Percentiles rank a stretch among this genome's conserved stretches.
These are phyloP conservation scores for Dryas drummondii DNA, from an alignment of 306 rosid genomes.

Conservation along the genomic window DNA sequence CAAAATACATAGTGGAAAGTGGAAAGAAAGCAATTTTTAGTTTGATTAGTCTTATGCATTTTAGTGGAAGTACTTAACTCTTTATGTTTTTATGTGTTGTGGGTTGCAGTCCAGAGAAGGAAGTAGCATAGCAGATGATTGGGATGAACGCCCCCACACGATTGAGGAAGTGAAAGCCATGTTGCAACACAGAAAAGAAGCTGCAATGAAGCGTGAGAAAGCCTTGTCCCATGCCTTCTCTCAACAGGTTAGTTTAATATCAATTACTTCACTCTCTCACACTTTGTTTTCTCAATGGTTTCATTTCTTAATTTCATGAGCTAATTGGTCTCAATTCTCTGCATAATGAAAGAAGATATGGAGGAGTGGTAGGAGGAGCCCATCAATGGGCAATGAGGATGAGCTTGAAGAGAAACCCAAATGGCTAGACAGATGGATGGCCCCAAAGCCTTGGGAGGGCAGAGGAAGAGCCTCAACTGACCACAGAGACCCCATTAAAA, in stretches of 20 bases:
- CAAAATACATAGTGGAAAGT: neutral
- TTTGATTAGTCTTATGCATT: conserved; percentile 10
- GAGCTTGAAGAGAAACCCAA: conserved; percentile 78
- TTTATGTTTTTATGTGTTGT: neutral
- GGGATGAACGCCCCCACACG: conserved; percentile 91
- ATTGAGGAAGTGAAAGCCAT: conserved; percentile 91
- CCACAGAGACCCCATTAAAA: conserved; percentile 77
- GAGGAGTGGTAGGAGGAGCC: conserved; percentile 62
- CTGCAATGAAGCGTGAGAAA: conserved; percentile 77
- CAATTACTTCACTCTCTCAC: neutral
- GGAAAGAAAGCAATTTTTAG: neutral
- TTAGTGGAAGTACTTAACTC: neutral
- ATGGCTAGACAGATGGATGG: conserved; percentile 84
- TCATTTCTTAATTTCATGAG: conserved; percentile 6
- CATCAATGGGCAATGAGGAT: conserved; percentile 79
- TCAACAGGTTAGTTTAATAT: conserved; percentile 60
- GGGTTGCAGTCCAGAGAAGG: conserved; percentile 69
- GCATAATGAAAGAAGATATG: conserved; percentile 43
- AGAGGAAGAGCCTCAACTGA: conserved; percentile 88
- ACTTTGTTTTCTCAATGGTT: neutral
- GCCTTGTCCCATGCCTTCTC: conserved; percentile 74
- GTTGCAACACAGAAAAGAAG: conserved; percentile 78
- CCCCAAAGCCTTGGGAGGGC: conserved; percentile 81
- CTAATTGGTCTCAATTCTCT: conserved; percentile 18
- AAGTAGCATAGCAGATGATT: conserved; percentile 79